Evolutionary conservation across 2,329 filamentous ascomycete species (phyloP).

Genomic region (Coniella vitis): DNA sequence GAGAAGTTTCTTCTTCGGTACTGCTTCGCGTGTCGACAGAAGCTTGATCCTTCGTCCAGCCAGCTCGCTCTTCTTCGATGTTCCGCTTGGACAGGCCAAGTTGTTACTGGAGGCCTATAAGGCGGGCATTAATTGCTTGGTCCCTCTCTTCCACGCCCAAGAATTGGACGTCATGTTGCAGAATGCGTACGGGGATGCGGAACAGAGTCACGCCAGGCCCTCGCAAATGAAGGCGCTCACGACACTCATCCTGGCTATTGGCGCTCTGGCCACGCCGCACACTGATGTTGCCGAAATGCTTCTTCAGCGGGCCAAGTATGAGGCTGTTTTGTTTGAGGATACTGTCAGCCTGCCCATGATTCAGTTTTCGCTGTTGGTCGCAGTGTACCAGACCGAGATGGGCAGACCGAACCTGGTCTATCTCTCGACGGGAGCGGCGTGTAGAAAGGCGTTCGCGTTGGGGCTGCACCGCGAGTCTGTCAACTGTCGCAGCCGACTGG

Average conservation of each 20-base stretch:
- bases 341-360: conserved; percentile 26
- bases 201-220: conserved; percentile 7
- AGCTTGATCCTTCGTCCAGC: conserved; percentile 8
- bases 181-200: conserved; percentile 15
- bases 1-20: conserved; percentile 26
- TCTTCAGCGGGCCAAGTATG: conserved; percentile 21
- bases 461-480: conserved; percentile 23
- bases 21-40: conserved; percentile 18
- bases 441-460: conserved; percentile 24
- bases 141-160: conserved; percentile 18
- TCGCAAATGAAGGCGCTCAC: conserved; percentile 20
- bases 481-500: conserved; percentile 14
- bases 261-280: conserved; percentile 21
- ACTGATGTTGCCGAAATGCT: conserved; percentile 22
- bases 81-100: conserved; percentile 17
- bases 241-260: conserved; percentile 21
- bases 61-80: not conserved
- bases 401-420: conserved; percentile 25
- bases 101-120: conserved; percentile 19
- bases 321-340: conserved; percentile 23
- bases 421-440: conserved; percentile 23
- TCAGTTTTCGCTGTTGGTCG: conserved; percentile 22
- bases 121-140: conserved; percentile 11
- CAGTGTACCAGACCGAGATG: conserved; percentile 24
- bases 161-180: conserved; percentile 20